Evolutionary conservation across 163 green algal species (phyloP), one percentile per base, ranked within the genome.

Genomic region (Volvox carteri): DNA sequence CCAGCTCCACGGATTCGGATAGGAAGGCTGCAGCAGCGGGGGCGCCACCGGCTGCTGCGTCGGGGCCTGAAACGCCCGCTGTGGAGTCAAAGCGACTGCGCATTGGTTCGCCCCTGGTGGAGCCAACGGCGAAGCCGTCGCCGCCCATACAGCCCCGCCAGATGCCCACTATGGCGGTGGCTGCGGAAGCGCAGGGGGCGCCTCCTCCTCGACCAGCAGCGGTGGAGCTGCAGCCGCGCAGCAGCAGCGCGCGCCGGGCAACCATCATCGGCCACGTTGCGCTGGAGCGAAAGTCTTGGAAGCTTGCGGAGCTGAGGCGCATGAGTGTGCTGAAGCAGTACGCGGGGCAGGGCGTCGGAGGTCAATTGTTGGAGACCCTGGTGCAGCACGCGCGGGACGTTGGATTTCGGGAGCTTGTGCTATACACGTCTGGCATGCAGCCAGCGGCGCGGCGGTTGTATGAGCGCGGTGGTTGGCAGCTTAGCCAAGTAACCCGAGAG

Each of bases 241-340:
- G 44, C 30, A 52, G 28, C n/a, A 65, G 54, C 50, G 46, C 18
- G 19, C 50, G 35, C 12, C 30, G n/a, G 41, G 14, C 6, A 46
- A 42, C 25, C 2, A 50, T 90, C 1, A 68, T 90, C 48, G 84
- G 84, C 0, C 56, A 77, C 30, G 84, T 90, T 28, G 84, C 72
- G 3, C 84, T 90, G 41, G 54, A 90, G 72, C 84, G 73, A 1
- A 85, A 85, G 70, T 56, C 84, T 9, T 88, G 83, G 83, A 74
- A 81, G 83, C 52, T 76, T 19, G 84, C 84, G 14, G 84, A 85
- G 72, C 72, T 90, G 25, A 70, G 84, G 7, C 84, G 72, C 41
- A 77, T 90, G 84, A 68, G n/a, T 48, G 84, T 90, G 12, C 35
- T 28, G 1, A 74, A 50, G 28, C 67, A 8, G 2, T 85, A 56